Evolutionary conservation across 2,329 filamentous ascomycete species (phyloP).

Genomic region (Pseudopithomyces chartarum): DNA sequence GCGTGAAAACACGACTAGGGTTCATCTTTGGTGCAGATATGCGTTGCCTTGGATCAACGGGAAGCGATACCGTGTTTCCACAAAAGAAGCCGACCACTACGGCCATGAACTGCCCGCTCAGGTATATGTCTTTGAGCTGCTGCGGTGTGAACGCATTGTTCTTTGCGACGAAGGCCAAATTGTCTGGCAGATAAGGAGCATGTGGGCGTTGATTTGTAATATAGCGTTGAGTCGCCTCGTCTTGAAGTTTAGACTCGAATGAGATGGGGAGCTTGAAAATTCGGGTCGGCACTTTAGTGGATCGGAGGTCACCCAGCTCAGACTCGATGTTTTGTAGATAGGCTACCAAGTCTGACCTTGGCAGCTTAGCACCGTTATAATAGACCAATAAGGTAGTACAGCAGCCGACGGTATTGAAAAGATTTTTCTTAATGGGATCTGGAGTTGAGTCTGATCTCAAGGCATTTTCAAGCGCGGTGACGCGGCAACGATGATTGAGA

Average conservation of each 20-base stretch:
- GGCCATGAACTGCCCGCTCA: slow-evolving; percentile 57
- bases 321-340: slow-evolving; percentile 48
- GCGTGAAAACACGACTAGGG: slow-evolving; percentile 61
- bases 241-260: slow-evolving; percentile 50
- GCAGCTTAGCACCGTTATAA: slow-evolving; percentile 47
- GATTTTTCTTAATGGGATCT: slow-evolving; percentile 42
- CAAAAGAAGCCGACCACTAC: slow-evolving; percentile 62
- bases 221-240: slow-evolving; percentile 63
- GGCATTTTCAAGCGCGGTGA: slow-evolving; percentile 58
- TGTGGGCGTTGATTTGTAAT: slow-evolving; percentile 65
- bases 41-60: slow-evolving; percentile 59
- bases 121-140: slow-evolving; percentile 57
- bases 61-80: slow-evolving; percentile 58
- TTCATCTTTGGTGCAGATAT: slow-evolving; percentile 63
- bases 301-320: slow-evolving; percentile 49
- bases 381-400: slow-evolving; percentile 51
- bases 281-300: slow-evolving; percentile 49
- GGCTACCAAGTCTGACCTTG: slow-evolving; percentile 41
- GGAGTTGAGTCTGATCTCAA: slow-evolving; percentile 49
- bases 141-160: slow-evolving; percentile 59
- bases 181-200: slow-evolving; percentile 67
- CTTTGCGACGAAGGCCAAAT: slow-evolving; percentile 62
- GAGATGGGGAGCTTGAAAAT: slow-evolving; percentile 51
- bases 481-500: slow-evolving; percentile 61
- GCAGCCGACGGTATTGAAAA: slow-evolving; percentile 60